phyloP scores from a whole-genome alignment of 805 yeast species.

The Blastobotrys chiropterorum region DNA sequence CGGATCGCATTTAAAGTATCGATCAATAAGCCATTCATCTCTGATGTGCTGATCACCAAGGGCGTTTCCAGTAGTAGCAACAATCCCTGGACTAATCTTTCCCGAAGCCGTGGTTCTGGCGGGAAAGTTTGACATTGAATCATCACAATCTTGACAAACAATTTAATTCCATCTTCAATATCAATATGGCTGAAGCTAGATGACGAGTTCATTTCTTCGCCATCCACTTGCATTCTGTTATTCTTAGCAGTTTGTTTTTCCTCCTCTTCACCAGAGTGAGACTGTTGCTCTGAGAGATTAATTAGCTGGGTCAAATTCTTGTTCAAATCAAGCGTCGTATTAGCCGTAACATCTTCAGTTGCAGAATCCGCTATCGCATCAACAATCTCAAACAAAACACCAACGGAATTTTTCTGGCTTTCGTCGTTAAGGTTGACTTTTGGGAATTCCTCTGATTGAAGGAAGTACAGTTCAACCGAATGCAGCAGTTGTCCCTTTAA shows the following conservation, averaged over 20 bases:
- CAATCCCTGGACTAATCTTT: constrained; percentile 13
- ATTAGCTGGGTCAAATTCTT: constrained; percentile 16
- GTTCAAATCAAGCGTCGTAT: constrained; percentile 12
- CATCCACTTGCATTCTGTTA: constrained; percentile 4
- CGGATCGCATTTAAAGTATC: constrained; percentile 16
- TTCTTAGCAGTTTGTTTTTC: not conserved
- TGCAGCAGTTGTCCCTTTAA: constrained; percentile 17
- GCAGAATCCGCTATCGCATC: constrained; percentile 23
- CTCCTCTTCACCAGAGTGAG: not conserved
- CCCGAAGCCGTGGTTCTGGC: constrained; percentile 3
- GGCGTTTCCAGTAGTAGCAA: constrained; percentile 12
- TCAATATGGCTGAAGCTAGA: constrained; percentile 7
- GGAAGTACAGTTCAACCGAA: constrained; percentile 15
- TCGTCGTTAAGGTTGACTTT: constrained; percentile 6
- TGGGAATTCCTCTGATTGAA: constrained; percentile 21
- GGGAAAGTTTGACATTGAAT: constrained; percentile 19
- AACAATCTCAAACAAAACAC: constrained; percentile 17
- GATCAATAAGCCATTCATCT: constrained; percentile 14
- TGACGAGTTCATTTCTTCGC: not conserved
- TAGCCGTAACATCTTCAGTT: constrained; percentile 10
- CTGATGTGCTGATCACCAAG: constrained; percentile 8
- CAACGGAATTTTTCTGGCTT: constrained; percentile 11
- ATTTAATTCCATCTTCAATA: constrained; percentile 16
- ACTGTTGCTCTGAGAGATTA: constrained; percentile 9
- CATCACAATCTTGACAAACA: constrained; percentile 24